These are phyloP conservation scores for Dimocarpus longan DNA, from an alignment of 345 rosid genomes.

Conservation along the genomic window DNA sequence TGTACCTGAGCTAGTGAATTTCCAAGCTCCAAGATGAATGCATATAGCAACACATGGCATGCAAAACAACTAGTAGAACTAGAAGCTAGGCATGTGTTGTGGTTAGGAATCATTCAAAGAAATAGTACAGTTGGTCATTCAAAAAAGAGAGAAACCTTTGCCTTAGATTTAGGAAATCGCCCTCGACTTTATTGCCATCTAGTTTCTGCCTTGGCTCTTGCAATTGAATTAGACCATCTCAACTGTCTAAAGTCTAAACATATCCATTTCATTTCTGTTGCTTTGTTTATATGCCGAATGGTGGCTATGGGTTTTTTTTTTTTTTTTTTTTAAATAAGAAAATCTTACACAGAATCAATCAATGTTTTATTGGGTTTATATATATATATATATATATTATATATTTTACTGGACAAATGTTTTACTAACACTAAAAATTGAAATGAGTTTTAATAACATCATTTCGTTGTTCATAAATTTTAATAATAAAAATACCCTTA, in stretches of 20 bases:
- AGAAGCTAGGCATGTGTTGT: not conserved
- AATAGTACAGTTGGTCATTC: not conserved
- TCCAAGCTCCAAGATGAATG: not conserved
- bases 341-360: no score
- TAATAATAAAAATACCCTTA: no score
- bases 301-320: no score
- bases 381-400: no score
- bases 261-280: not conserved
- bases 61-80: not conserved
- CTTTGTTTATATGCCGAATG: no score
- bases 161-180: not conserved
- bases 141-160: not conserved
- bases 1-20: not conserved
- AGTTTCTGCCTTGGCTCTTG: no score
- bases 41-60: not conserved
- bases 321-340: no score
- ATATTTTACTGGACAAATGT: no score
- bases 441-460: no score
- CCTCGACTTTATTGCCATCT: not conserved
- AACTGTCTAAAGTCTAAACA: not conserved
- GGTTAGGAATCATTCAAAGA: conserved; percentile 9
- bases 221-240: not conserved
- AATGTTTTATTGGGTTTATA: no score
- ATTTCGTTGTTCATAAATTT: no score
- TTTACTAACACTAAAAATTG: no score